Base-by-base conservation (phyloP, 2,329 filamentous ascomycete genomes). In the Elsinoe australis region DNA sequence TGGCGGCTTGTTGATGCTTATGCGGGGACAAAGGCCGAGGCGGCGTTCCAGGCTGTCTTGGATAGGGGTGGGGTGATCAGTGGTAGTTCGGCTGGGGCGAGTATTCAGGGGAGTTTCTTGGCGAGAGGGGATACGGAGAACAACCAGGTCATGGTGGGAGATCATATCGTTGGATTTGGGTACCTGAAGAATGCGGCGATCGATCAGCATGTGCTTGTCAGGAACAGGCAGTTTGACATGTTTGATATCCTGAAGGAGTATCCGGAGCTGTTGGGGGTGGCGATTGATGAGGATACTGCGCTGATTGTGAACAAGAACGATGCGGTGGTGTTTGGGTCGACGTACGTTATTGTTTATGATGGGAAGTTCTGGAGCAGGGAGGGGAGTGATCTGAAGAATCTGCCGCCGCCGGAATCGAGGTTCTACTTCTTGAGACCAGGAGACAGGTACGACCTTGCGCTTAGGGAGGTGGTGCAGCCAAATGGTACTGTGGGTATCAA, bases 1-100 rank as follows among this genome's bases (percentile, higher is more conserved):
- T 57, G 55, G 55, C 50, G 55, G 3, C 49, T 57, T 10, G 54
- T 55, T 8, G 55, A 57, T 22, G 55, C 50, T 4, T 57, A 57
- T 18, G 54, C 54, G 3, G 55, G 54, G 9, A 57, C 55, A 12
- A 51, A 53, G 31, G 31, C 50, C 3, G 55, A 56, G 33, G 33
- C 19, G 2, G 55, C 53, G 2, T 55, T 56, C 38, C 55, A 52
- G 32, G 38, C 44, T 22, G 54, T 57, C 10, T 46, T 55, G 9
- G 53, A 54, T 19, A 53, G 55, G 4, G 55, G 54, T 24, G 55
- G 55, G 17, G 55, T 57, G 12, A 54, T 57, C 6, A 38, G 49
- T 31, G 55, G 55, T 3, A 53, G 50, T 2, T 52, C 50, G 15
- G 54, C 55, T 3, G 54, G 55, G n/a, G 55, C 55, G 4, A 53